Evolutionary conservation across 2,329 filamentous ascomycete genomes (phyloP), one percentile per base, ranked within the genome.

Genomic region (Rutstroemia sp.): DNA sequence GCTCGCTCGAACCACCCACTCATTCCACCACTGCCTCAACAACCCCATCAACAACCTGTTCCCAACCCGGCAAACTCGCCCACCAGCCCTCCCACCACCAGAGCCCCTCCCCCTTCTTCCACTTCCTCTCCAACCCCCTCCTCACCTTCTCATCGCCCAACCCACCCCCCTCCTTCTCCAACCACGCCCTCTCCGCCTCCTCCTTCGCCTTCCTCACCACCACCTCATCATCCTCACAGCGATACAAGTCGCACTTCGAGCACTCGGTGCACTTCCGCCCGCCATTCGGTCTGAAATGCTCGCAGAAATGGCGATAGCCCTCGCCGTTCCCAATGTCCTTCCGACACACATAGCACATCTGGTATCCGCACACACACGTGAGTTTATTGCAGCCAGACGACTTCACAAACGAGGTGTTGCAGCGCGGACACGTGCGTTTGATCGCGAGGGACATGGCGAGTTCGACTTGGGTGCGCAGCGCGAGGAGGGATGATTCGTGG

Each of bases 311-410:
- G 41, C 84, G 79, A 71, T 99, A 97, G 0, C 92, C 92, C 69
- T 92, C 86, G 2, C 74, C 73, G 50, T 81, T 75, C 56, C 77
- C 75, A 48, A 87, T 82, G 66, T 90, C 85, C 63, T 86, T 86
- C 42, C 94, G 88, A 71, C 94, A 99, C 48, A 97, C 83, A 68
- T 99, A 99, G 71, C 94, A 99, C 92, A 97, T 97, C 65, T 88
- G 87, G 73, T 97, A 97, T 8, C 94, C 94, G 72, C 94, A 99
- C 16, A 91, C 85, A 69, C 94, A 97, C 5, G 90, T 92, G 42
- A 99, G 79, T 74, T 97, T 97, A 77, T 99, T 99, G 79, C 94
- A 99, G 66, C 94, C 94, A 25, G 86, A 85, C 6, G 85, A 87
- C 71, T 97, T 97, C 73, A 99, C 89, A 70, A 97, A 97, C 16